Conservation (phyloP, 805 yeast genomes). For the Myxozyma monticola region DNA sequence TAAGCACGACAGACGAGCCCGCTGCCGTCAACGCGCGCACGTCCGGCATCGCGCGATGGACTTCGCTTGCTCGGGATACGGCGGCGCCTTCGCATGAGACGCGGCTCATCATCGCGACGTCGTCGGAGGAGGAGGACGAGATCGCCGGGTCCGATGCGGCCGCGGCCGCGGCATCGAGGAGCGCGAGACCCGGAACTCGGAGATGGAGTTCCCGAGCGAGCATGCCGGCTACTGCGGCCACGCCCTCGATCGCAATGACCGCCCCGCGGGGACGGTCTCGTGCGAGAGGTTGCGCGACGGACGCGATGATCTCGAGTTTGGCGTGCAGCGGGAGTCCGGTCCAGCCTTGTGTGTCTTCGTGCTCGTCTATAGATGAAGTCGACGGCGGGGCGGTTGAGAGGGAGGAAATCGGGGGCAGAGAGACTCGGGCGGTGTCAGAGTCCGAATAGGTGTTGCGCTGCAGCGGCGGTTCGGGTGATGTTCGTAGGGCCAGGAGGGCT, state of each 20-base stretch:
- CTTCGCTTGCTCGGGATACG: constrained; percentile 8
- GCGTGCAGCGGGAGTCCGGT: constrained; percentile 1
- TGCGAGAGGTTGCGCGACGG: background rate
- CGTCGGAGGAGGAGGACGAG: background rate
- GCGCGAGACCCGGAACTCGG: constrained; percentile 2
- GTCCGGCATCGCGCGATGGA: constrained; percentile 9
- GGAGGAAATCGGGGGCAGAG: background rate
- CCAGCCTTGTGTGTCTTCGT: too few relatives aligned
- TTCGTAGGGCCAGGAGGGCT: constrained; percentile 23
- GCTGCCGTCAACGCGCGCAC: constrained; percentile 6
- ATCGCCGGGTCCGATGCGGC: background rate
- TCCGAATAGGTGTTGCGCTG: constrained; percentile 1
- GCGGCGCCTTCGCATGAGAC: constrained; percentile 12
- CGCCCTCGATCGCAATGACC: constrained; percentile 22
- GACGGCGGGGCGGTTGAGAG: background rate
- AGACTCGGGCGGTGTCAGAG: background rate
- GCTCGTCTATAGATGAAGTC: too few relatives aligned
- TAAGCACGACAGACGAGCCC: constrained; percentile 17
- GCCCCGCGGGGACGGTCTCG: constrained; percentile 21
- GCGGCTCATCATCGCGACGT: too few relatives aligned
- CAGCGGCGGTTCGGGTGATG: constrained; percentile 6
- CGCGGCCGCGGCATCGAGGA: background rate
- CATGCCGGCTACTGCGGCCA: constrained; percentile 1
- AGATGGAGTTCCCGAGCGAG: background rate
- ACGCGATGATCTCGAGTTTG: constrained; percentile 1